Base-by-base conservation (phyloP, 2,329 filamentous ascomycete genomes). In the Alternaria triticina region DNA sequence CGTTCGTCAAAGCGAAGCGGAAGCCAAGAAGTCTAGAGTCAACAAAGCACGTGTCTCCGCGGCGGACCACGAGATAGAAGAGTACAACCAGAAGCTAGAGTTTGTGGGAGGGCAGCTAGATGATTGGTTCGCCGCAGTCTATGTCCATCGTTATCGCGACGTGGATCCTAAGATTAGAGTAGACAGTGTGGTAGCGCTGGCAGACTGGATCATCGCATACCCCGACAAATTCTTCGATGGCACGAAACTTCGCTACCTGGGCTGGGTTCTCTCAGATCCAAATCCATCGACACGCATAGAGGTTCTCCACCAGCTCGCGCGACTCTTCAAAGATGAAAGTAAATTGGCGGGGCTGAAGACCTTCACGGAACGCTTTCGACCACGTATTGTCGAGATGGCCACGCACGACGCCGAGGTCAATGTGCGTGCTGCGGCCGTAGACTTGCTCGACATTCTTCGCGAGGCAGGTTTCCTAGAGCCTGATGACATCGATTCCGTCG, bases 141-240 rank as follows among this genome's bases (percentile, higher is more conserved):
- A 97, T 77, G 91, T 97, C 28, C 95, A 99, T 80, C 90, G 96
- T 51, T 99, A 98, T 79, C 92, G 96, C 65, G 96, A 99, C 77
- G 89, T 97, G 28, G 96, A 99, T 74, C 89, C 93, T 7, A 92
- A 89, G 72, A 97, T 99, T 69, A 89, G 96, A 57, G 89, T 91
- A 1, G 95, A 97, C 74, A 97, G 95, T 75, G 90, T 97, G 23
- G 89, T 91, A 67, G 93, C 93, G 13, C 85, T 99, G 9, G 94
- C 94, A 27, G 87, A 89, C 44, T 99, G 96, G 96, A 96, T 98
- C 70, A 87, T 90, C 77, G 88, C 88, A 11, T 88, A 97, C 55
- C 93, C 94, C 3, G 93, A 93, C 50, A 87, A 92, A 49, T 99
- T 97, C 81, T 93, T 97, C 79, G 92, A 97, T 69, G 93, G 93